These are phyloP conservation scores for Fraxinus americana DNA, from an alignment of 257 asterid species.

Conservation along the genomic window DNA sequence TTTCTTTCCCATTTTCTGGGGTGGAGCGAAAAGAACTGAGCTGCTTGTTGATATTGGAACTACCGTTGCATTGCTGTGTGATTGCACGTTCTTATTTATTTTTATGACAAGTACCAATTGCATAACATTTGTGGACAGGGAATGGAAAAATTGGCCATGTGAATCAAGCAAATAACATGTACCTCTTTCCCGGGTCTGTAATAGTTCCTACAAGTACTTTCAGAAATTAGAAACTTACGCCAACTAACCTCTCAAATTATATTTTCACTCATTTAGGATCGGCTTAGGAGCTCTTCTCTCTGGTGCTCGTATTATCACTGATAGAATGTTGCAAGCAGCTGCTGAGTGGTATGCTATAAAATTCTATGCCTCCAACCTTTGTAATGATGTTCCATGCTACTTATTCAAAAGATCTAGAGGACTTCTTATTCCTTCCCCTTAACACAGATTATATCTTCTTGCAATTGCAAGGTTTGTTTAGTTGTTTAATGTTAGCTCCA, in stretches of 20 bases:
- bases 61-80: not conserved
- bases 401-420: not conserved
- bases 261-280: constrained; percentile 51
- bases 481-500: not conserved
- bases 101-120: constrained; percentile 19
- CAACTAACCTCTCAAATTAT: constrained; percentile 19
- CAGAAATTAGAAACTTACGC: not conserved
- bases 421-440: not conserved
- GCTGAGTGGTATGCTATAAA: constrained; percentile 65
- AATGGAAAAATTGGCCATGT: constrained; percentile 83
- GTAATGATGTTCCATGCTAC: not conserved
- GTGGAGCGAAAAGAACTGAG: not conserved
- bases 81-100: not conserved
- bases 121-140: constrained; percentile 52
- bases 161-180: constrained; percentile 99
- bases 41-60: not conserved
- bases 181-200: constrained; percentile 97
- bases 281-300: constrained; percentile 97
- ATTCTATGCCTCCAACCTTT: not conserved
- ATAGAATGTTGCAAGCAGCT: constrained; percentile 94
- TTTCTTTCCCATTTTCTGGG: constrained; percentile 2
- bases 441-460: not conserved
- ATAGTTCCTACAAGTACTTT: constrained; percentile 19
- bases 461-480: constrained; percentile 1
- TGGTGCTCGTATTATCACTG: constrained; percentile 90